Conservation (phyloP, 2,329 filamentous ascomycete species). For the Cadophora luteo-olivacea region DNA sequence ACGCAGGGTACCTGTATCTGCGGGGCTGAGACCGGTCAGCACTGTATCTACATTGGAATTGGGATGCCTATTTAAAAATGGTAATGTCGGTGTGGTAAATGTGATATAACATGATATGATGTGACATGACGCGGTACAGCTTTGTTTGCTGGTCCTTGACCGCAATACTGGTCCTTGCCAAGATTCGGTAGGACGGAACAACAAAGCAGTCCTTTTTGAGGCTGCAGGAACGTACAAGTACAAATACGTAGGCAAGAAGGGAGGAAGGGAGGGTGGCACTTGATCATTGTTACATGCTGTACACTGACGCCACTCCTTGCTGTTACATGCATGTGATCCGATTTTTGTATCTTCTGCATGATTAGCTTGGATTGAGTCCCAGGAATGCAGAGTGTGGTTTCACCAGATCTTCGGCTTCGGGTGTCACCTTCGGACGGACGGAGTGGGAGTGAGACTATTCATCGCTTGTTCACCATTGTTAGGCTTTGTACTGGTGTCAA, state of each 20-base stretch:
- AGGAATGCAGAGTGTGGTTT: background rate
- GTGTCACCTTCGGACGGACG: background rate
- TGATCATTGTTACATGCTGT: background rate
- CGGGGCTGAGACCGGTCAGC: constrained; percentile 1
- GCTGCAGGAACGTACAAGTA: background rate
- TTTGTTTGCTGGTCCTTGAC: background rate
- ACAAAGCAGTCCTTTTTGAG: constrained; percentile 4
- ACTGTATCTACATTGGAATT: background rate
- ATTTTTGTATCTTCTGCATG: background rate
- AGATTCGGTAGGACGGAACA: background rate
- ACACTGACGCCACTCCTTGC: background rate
- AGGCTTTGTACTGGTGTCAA: background rate
- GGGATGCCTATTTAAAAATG: background rate
- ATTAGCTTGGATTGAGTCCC: background rate
- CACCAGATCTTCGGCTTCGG: background rate
- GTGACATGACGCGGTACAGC: background rate
- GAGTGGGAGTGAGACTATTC: background rate
- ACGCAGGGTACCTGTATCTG: background rate
- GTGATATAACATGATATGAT: background rate
- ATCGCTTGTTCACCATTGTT: background rate
- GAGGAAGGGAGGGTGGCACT: background rate
- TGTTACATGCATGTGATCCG: background rate
- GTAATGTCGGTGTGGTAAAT: background rate
- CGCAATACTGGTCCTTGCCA: background rate
- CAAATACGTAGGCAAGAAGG: background rate